Conservation (phyloP, 1,284 basidiomycete genomes). For the Heterobasidion parviporum region DNA sequence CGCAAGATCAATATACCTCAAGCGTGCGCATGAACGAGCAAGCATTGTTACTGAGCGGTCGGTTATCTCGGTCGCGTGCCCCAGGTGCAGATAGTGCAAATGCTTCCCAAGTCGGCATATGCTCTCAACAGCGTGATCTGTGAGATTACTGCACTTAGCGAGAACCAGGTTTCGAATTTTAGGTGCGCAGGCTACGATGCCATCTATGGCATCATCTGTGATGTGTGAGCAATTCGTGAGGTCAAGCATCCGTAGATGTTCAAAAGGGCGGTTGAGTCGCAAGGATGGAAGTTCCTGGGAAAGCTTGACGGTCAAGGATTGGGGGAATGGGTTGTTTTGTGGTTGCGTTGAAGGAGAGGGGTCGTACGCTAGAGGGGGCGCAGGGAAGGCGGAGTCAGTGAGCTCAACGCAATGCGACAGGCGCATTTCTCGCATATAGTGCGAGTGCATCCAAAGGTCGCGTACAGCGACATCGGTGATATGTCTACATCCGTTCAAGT, state of each 20-base stretch:
- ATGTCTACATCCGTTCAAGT: conserved; percentile 78
- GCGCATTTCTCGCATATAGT: conserved; percentile 86
- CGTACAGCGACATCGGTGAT: conserved; percentile 77
- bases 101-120: conserved; percentile 87
- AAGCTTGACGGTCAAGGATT: conserved; percentile 18
- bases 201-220: conserved; percentile 87
- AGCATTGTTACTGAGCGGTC: conserved; percentile 83
- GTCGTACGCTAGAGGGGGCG: conserved; percentile 35
- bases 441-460: conserved; percentile 76
- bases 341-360: conserved; percentile 12
- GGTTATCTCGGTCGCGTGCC: conserved; percentile 85
- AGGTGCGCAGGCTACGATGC: conserved; percentile 82
- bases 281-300: conserved; percentile 52
- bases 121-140: conserved; percentile 79
- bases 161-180: conserved; percentile 90
- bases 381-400: conserved; percentile 85
- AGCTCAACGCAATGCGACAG: conserved; percentile 76
- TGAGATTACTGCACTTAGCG: conserved; percentile 84
- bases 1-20: conserved; percentile 95
- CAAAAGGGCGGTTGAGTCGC: conserved; percentile 52
- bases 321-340: conserved; percentile 41
- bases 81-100: conserved; percentile 93
- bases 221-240: conserved; percentile 79
- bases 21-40: conserved; percentile 83
- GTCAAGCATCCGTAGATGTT: conserved; percentile 84